phyloP scores from a whole-genome alignment of 139 green algal genomes.

The Limnomonas spitsbergensis region DNA sequence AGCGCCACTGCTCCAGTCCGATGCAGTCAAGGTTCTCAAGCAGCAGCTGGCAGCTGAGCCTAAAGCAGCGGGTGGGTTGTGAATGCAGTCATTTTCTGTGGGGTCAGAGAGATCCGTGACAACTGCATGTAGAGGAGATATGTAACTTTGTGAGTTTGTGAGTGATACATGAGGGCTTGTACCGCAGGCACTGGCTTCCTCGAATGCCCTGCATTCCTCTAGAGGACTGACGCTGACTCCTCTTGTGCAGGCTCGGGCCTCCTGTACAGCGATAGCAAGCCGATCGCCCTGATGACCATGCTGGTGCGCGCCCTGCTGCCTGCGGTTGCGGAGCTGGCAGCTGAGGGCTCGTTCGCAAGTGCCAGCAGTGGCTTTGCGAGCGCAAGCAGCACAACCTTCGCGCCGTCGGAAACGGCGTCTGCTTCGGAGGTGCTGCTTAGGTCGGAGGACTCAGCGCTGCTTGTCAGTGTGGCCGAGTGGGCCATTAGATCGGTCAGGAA shows the following conservation, averaged over 20 bases:
- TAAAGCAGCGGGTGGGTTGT: too few species aligned
- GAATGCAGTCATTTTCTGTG: too few species aligned
- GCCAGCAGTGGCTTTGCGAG: neutral
- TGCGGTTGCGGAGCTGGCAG: neutral
- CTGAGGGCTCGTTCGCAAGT: neutral
- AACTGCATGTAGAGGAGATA: too few species aligned
- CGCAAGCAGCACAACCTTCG: neutral
- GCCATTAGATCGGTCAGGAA: neutral
- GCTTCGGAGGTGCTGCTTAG: neutral
- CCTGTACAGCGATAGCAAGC: constrained; percentile 14
- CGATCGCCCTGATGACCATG: constrained; percentile 21
- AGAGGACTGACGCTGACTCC: too few species aligned
- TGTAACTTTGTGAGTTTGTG: too few species aligned
- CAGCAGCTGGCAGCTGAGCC: too few species aligned
- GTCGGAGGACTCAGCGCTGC: neutral
- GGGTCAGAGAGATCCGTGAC: too few species aligned
- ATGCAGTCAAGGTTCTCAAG: too few species aligned
- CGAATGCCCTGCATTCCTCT: too few species aligned
- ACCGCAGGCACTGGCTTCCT: too few species aligned
- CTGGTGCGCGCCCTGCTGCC: neutral
- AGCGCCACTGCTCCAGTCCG: constrained; percentile 17
- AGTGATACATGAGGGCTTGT: too few species aligned
- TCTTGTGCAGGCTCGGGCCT: too few species aligned
- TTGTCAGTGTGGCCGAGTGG: constrained; percentile 14
- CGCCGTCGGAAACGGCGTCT: neutral